Percentiles rank a stretch among this genome's conserved stretches.
These are phyloP conservation scores for Penicillium samsonianum DNA, from an alignment of 495 filamentous ascomycete species.

Conservation along the genomic window DNA sequence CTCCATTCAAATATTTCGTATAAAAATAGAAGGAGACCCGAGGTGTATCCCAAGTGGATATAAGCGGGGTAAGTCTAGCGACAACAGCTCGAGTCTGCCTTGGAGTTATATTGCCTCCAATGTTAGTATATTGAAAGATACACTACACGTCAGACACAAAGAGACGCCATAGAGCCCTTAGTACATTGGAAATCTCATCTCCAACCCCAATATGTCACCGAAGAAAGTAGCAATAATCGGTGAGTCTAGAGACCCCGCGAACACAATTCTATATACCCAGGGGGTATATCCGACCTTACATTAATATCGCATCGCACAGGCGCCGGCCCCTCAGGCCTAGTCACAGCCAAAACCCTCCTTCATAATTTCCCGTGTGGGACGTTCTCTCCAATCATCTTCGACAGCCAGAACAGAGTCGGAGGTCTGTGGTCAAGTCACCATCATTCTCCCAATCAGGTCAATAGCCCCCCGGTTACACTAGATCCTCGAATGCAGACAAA, in stretches of 20 bases:
- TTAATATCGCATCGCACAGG: constrained; percentile 43
- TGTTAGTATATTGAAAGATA: background rate
- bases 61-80: constrained; percentile 13
- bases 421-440: constrained; percentile 64
- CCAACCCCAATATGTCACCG: constrained; percentile 25
- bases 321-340: constrained; percentile 79
- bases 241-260: constrained; percentile 29
- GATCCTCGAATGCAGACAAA: constrained; percentile 76
- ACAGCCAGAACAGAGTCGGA: constrained; percentile 63
- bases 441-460: background rate
- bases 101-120: background rate
- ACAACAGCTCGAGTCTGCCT: background rate
- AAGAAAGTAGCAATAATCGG: constrained; percentile 72
- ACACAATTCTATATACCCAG: background rate
- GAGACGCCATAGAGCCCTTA: background rate
- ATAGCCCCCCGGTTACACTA: constrained; percentile 39
- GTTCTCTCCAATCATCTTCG: constrained; percentile 72
- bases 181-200: background rate
- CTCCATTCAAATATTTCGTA: background rate
- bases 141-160: background rate
- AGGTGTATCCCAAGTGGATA: constrained; percentile 1
- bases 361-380: constrained; percentile 54
- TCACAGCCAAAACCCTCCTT: constrained; percentile 77
- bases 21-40: constrained; percentile 6
- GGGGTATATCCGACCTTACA: background rate